These are phyloP conservation scores for Parasarocladium wereldwijsianum DNA, from an alignment of 2,329 filamentous ascomycete species.

Conservation along the genomic window DNA sequence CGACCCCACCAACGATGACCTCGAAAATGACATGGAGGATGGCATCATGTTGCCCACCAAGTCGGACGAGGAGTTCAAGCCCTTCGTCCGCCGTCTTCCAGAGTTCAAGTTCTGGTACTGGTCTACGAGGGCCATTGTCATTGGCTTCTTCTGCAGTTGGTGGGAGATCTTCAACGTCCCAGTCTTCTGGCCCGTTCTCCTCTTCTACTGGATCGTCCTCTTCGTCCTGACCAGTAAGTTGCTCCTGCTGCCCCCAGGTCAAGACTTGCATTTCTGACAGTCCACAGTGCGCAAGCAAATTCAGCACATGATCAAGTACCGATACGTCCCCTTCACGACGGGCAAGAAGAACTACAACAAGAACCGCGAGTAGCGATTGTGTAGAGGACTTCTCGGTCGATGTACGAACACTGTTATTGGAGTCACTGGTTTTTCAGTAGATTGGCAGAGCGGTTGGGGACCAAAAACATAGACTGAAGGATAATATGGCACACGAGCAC, in stretches of 20 bases:
- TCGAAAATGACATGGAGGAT: constrained; percentile 94
- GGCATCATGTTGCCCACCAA: constrained; percentile 83
- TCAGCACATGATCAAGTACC: constrained; percentile 99
- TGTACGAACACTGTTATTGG: too few species aligned
- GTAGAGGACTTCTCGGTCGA: background rate
- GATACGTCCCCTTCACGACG: constrained; percentile 87
- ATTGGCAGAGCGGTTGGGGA: too few species aligned
- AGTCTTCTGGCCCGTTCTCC: constrained; percentile 96
- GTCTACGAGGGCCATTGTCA: constrained; percentile 71
- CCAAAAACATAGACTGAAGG: too few species aligned
- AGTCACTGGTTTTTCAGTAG: too few species aligned
- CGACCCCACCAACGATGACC: constrained; percentile 80
- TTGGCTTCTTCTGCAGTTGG: constrained; percentile 82
- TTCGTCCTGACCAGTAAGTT: constrained; percentile 86
- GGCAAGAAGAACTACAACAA: constrained; percentile 74
- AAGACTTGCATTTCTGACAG: constrained; percentile 4
- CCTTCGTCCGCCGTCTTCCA: constrained; percentile 87
- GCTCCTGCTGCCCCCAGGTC: background rate
- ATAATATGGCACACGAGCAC: too few species aligned
- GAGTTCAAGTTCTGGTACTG: constrained; percentile 99
- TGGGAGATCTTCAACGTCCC: constrained; percentile 91
- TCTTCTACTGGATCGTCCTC: constrained; percentile 97
- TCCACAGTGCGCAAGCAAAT: constrained; percentile 91
- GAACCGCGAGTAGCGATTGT: constrained; percentile 39
- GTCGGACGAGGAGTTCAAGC: constrained; percentile 92